These are phyloP conservation scores for Scheffersomyces ergatensis DNA, from an alignment of 805 yeast species.

Conservation along the genomic window DNA sequence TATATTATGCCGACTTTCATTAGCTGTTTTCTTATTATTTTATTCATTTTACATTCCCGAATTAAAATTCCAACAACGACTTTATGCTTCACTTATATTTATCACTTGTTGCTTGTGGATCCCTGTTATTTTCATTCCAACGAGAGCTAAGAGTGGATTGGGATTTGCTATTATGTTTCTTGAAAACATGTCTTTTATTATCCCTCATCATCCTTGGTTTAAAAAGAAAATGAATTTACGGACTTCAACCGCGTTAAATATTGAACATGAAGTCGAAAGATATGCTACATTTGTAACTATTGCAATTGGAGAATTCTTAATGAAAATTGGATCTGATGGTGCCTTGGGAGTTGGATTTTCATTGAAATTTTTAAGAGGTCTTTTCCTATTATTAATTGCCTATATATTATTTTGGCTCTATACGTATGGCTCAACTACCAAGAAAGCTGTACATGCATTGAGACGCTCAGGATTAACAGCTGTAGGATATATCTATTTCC, in stretches of 20 bases:
- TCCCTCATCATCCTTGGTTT: conserved; percentile 46
- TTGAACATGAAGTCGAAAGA: conserved; percentile 67
- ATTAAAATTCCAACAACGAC: conserved; percentile 49
- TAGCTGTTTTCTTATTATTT: conserved; percentile 27
- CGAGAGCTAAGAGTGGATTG: conserved; percentile 46
- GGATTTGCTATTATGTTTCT: conserved; percentile 37
- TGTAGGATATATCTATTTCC: conserved; percentile 42
- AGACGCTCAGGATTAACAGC: conserved; percentile 49
- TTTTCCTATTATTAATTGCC: conserved; percentile 47
- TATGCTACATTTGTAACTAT: conserved; percentile 57
- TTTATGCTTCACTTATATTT: conserved; percentile 29
- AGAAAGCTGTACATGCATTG: conserved; percentile 51
- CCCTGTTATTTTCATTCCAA: conserved; percentile 46
- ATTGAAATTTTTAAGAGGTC: conserved; percentile 44
- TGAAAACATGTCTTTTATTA: conserved; percentile 38
- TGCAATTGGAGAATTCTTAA: conserved; percentile 64
- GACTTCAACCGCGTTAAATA: conserved; percentile 58
- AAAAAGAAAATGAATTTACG: conserved; percentile 41
- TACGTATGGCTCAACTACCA: conserved; percentile 49
- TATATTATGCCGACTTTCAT: conserved; percentile 43
- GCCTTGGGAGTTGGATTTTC: conserved; percentile 49
- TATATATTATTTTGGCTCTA: conserved; percentile 53
- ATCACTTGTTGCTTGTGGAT: conserved; percentile 47
- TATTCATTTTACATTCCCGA: conserved; percentile 48
- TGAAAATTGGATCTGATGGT: conserved; percentile 48